Base-by-base conservation (phyloP, 371 early-diverging fungal species). In the Saksenaea oblongispora region DNA sequence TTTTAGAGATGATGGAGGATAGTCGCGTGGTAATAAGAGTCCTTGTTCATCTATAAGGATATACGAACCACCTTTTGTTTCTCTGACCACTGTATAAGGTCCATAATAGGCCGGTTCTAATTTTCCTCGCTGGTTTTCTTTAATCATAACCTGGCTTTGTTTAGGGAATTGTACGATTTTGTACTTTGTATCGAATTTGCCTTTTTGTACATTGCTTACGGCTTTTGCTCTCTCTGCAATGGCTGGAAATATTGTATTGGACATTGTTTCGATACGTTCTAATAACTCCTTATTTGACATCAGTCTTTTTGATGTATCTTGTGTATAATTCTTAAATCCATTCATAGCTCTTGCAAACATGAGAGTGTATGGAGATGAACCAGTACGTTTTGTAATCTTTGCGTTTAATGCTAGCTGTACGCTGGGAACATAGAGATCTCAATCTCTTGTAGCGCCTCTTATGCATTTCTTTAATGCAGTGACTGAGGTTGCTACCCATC, bases 291-390 rank as follows among this genome's bases (percentile, higher is more conserved):
- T 10, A 8, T 54, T 0, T 0, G 5, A 14, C 24, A 39, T 35
- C 10, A 56, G 59, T 22, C 15, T 13, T 13, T 58, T 5, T 44
- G n/a, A 15, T 1, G 5, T 10, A 13, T 11, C 15, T n/a, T 42
- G 0, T 7, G 42, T 27, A 17, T 61, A 61, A 26, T 69, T 58
- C 24, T 58, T 18, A 11, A 66, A 63, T 8, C 42, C 56, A 44
- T 71, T 64, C 57, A 56, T 22, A 1, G 18, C n/a, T 37, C 69
- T 42, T 14, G 67, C 66, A 36, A 71, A 71, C 61, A 71, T 64
- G 1, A 60, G 22, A 5, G 28, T 5, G 47, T 59, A 66, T 34
- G 63, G 66, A 26, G 42, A 11, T 10, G 61, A 51, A 9, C 53
- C 17, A 24, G 15, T 34, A 22, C 61, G 41, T 34, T 41, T 56